Conservation (phyloP, 1,139 yeast species). For the Petasospora fabianii region DNA sequence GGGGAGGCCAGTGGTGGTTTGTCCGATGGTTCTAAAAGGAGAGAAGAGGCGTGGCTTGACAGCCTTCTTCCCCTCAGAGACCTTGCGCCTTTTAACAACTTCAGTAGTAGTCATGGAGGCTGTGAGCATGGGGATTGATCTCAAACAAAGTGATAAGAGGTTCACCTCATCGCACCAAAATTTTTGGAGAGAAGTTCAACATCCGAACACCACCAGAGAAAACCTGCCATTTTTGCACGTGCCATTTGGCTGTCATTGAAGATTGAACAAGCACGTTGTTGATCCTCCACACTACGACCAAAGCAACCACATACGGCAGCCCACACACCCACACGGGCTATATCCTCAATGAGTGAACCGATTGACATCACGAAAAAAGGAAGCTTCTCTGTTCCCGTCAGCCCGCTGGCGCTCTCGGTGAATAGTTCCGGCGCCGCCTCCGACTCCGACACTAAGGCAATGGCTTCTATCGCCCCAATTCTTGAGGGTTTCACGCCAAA, state of each 20-base stretch:
- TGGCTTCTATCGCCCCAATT: constrained; percentile 78
- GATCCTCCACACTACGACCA: not conserved
- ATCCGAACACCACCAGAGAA: constrained; percentile 8
- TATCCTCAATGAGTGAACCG: constrained; percentile 21
- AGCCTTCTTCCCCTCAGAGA: constrained; percentile 14
- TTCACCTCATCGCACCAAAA: too few species aligned
- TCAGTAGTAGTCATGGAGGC: constrained; percentile 19
- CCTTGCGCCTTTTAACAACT: constrained; percentile 30
- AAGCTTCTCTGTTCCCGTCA: constrained; percentile 24
- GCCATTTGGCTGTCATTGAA: not conserved
- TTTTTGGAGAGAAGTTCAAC: too few species aligned
- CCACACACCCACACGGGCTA: too few species aligned
- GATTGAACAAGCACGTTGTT: not conserved
- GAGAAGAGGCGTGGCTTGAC: constrained; percentile 45
- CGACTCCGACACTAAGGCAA: constrained; percentile 45
- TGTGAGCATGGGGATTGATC: too few species aligned
- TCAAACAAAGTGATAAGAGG: too few species aligned
- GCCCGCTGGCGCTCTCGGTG: constrained; percentile 30
- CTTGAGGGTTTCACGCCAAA: constrained; percentile 69
- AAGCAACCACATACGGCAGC: too few species aligned
- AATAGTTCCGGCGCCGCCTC: constrained; percentile 12
- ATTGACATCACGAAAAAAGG: constrained; percentile 18
- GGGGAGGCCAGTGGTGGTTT: constrained; percentile 74
- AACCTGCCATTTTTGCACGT: constrained; percentile 2
- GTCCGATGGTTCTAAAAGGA: constrained; percentile 60